Base-by-base conservation (phyloP, 73 alveolate species). In the Uronychia binucleata region DNA sequence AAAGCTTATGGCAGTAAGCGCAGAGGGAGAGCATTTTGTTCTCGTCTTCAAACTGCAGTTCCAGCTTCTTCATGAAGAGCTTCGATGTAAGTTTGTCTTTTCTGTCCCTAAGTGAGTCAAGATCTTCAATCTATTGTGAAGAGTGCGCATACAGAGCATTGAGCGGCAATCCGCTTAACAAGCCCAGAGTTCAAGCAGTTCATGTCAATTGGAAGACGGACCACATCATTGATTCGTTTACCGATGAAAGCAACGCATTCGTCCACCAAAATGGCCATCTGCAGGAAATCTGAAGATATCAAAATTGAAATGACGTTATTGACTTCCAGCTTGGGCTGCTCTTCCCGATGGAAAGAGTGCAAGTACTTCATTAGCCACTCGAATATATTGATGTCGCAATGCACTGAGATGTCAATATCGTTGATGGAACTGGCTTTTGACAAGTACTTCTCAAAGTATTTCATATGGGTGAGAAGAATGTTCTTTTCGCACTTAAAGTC, bases 291-390 rank as follows among this genome's bases (percentile, higher is more conserved):
- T 28, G 91, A 35, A 5, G 93, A 84, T 0, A 92, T 92, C 32
- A 92, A 78, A 13, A 92, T 89, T 11, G 97, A 90, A 25, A 92
- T 89, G 32, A 92, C 97, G 26, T 77, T 92, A 19, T 83, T 57
- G 13, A 84, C 67, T n/a, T 82, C 90, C 25, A 89, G 88, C 34
- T 86, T 58, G 1, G 97, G 93, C 26, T 75, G 31, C 59, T 33
- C 30, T 28, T 19, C 75, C 28, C 81, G 58, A n/a, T n/a, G n/a
- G n/a, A n/a, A 33, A 77, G 31, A 19, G 75, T 88, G 58, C 34
- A 92, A 27, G 58, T 89, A 92, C 32, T 89, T 85, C 93, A 92
- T 88, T 19, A 92, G 92, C 94, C 97, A 92, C 90, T 88, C 97
- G 57, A 92, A 92, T 26, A 92, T 89, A 19, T 83, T 85, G 58